Evolutionary conservation across 495 filamentous ascomycete species (phyloP).

Genomic region (Talaromyces stipitatus): DNA sequence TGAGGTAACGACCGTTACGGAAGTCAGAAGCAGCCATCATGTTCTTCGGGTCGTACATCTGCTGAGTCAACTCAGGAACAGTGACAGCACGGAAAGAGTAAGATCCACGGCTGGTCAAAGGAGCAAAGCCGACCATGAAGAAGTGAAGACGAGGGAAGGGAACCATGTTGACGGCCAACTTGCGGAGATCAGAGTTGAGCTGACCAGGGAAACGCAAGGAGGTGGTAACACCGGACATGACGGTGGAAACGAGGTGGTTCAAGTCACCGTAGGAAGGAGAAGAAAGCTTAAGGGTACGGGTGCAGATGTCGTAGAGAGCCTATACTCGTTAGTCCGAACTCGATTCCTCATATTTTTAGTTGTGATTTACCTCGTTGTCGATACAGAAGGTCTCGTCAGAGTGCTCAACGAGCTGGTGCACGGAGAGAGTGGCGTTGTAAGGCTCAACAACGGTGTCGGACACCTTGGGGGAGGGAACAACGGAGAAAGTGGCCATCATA

Average conservation of each 20-base stretch:
- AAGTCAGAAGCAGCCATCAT: constrained; percentile 99
- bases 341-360: background rate
- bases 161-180: constrained; percentile 99
- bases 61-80: constrained; percentile 98
- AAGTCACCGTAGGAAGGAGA: constrained; percentile 98
- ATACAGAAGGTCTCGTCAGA: constrained; percentile 99
- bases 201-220: constrained; percentile 98
- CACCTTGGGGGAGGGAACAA: constrained; percentile 99
- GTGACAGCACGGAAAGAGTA: constrained; percentile 94
- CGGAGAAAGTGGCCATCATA: constrained; percentile 99
- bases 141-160: constrained; percentile 99
- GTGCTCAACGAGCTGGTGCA: constrained; percentile 99
- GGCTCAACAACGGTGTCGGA: constrained; percentile 99
- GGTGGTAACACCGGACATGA: constrained; percentile 99
- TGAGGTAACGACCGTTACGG: constrained; percentile 98
- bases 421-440: constrained; percentile 98
- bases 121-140: constrained; percentile 99
- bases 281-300: constrained; percentile 97
- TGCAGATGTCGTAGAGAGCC: constrained; percentile 99
- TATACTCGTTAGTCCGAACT: constrained; percentile 21
- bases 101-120: constrained; percentile 92
- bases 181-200: constrained; percentile 99
- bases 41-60: constrained; percentile 99
- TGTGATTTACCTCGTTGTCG: constrained; percentile 80
- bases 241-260: constrained; percentile 98